phyloP scores from a whole-genome alignment of 2,329 filamentous ascomycete genomes.

The Rasamsonia emersonii region DNA sequence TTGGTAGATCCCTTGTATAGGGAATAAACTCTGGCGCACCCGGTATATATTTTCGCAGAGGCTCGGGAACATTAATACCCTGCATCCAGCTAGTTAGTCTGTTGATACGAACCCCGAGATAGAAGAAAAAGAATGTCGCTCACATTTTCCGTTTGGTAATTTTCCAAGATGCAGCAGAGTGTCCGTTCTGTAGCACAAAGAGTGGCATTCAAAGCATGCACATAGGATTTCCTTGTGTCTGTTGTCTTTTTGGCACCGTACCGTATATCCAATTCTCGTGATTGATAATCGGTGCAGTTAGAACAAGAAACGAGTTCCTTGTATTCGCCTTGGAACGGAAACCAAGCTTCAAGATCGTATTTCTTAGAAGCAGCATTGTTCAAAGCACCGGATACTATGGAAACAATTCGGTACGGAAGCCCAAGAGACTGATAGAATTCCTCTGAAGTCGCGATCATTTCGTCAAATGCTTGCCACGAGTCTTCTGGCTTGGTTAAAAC shows the following conservation, averaged over 20 bases:
- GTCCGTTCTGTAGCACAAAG: constrained; percentile 86
- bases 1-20: constrained; percentile 76
- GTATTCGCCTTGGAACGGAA: constrained; percentile 93
- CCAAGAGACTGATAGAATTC: constrained; percentile 89
- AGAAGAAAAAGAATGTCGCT: constrained; percentile 19
- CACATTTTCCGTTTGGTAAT: constrained; percentile 85
- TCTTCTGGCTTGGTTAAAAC: constrained; percentile 75
- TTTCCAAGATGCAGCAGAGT: constrained; percentile 90
- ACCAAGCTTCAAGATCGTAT: constrained; percentile 93
- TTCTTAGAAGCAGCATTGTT: constrained; percentile 90
- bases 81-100: constrained; percentile 25
- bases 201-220: constrained; percentile 85
- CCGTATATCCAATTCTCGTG: constrained; percentile 83
- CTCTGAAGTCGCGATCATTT: constrained; percentile 85
- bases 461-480: constrained; percentile 86
- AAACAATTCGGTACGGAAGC: constrained; percentile 83
- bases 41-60: constrained; percentile 80
- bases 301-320: constrained; percentile 97
- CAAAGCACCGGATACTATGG: constrained; percentile 91
- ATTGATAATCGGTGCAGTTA: constrained; percentile 98
- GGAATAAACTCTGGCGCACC: constrained; percentile 83
- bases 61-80: constrained; percentile 72
- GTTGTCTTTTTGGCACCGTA: constrained; percentile 82
- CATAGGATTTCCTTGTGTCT: constrained; percentile 82
- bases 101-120: constrained; percentile 5